Evolutionary conservation across 2,329 filamentous ascomycete species (phyloP).

Genomic region (Hymenoscyphus infarciens): DNA sequence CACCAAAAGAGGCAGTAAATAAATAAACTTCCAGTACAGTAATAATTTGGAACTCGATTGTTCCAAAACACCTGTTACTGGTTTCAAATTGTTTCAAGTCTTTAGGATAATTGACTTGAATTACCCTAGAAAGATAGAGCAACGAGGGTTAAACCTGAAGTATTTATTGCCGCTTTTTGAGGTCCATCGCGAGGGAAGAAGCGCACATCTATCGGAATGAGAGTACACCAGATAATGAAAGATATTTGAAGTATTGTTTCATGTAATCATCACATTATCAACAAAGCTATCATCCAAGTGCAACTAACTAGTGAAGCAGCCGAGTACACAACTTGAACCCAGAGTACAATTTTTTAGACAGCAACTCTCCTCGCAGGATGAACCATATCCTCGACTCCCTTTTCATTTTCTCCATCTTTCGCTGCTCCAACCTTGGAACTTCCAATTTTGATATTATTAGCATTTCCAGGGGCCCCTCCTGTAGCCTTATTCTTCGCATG

Average conservation of each 20-base stretch:
- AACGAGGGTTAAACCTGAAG: too few species aligned
- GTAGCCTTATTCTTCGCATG: constrained; percentile 31
- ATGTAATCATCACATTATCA: not conserved
- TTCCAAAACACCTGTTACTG: too few species aligned
- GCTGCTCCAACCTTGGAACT: not conserved
- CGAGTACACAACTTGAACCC: not conserved
- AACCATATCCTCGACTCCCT: constrained; percentile 16
- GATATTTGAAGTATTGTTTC: not conserved
- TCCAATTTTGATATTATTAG: constrained; percentile 7
- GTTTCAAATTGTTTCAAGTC: too few species aligned
- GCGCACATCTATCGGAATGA: not conserved
- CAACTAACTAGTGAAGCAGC: not conserved
- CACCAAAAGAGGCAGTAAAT: too few species aligned
- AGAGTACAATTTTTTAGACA: not conserved
- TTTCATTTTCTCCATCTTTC: constrained; percentile 6
- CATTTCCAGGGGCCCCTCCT: not conserved
- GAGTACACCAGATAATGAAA: not conserved
- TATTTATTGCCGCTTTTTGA: too few species aligned
- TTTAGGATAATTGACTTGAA: too few species aligned
- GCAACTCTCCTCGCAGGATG: constrained; percentile 4
- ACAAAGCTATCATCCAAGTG: not conserved
- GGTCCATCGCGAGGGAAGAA: too few species aligned
- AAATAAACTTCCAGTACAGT: too few species aligned
- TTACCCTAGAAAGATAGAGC: too few species aligned
- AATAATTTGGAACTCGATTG: too few species aligned